Percentiles rank a stretch among this genome's conserved stretches.
phyloP scores from a whole-genome alignment of 805 yeast species.

The Ogataea paradorogensis region DNA sequence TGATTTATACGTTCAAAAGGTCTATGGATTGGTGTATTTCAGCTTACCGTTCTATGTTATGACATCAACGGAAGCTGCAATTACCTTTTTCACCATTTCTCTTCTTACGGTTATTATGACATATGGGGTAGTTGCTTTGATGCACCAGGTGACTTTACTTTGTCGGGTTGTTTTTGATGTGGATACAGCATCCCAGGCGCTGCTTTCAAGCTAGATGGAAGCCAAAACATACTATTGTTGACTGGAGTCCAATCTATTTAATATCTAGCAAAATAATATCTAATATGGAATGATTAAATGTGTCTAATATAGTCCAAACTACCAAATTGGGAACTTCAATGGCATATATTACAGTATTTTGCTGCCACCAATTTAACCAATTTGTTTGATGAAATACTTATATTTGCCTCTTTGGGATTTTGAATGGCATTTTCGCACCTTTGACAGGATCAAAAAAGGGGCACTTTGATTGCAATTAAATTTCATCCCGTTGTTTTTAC shows the following conservation, averaged over 20 bases:
- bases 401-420: neutral
- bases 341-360: neutral
- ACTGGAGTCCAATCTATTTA: too few relatives aligned
- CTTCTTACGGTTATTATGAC: conserved; percentile 6
- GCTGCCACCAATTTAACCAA: neutral
- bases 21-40: conserved; percentile 19
- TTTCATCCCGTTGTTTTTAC: neutral
- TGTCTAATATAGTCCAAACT: neutral
- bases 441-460: neutral
- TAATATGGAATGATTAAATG: neutral
- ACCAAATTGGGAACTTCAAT: neutral
- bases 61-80: conserved; percentile 20
- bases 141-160: conserved; percentile 1
- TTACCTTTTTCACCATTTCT: conserved; percentile 15
- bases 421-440: conserved; percentile 1
- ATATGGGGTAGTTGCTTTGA: conserved; percentile 10
- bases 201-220: neutral
- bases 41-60: conserved; percentile 23
- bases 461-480: neutral
- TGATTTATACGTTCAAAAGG: conserved; percentile 1
- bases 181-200: conserved; percentile 1
- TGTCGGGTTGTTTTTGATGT: conserved; percentile 1
- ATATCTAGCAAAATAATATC: neutral
- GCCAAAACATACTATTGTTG: neutral
- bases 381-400: neutral